Evolutionary conservation across 2,329 filamentous ascomycete genomes (phyloP).

Genomic region (Aspergillus fischeri): DNA sequence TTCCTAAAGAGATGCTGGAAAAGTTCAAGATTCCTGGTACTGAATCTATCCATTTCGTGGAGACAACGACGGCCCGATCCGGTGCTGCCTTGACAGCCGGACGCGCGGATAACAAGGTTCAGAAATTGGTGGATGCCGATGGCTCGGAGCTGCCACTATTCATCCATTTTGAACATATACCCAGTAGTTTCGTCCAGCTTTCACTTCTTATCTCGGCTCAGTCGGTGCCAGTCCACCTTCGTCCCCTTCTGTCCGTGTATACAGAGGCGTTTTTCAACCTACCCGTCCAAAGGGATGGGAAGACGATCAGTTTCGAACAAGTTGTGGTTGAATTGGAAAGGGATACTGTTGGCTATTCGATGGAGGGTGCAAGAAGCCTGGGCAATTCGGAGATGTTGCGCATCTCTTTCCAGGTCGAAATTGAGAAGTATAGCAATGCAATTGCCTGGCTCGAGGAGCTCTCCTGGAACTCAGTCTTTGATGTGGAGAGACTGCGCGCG

Average conservation of each 20-base stretch:
- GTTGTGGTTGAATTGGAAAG: conserved; percentile 87
- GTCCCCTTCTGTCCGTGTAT: conserved; percentile 80
- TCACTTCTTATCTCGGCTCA: conserved; percentile 75
- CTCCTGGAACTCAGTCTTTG: conserved; percentile 86
- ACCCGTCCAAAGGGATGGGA: conserved; percentile 71
- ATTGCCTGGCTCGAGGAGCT: conserved; percentile 82
- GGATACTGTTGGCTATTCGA: conserved; percentile 79
- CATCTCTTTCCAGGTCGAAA: conserved; percentile 80
- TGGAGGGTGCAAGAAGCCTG: conserved; percentile 64
- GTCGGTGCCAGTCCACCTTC: conserved; percentile 71
- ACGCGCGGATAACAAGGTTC: conserved; percentile 62
- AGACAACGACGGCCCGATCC: conserved; percentile 77
- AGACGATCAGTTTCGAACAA: conserved; percentile 80
- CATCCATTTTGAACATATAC: conserved; percentile 94
- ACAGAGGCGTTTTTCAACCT: conserved; percentile 93
- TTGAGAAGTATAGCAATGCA: conserved; percentile 76
- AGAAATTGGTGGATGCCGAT: conserved; percentile 70
- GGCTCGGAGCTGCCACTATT: conserved; percentile 68
- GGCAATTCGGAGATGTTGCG: conserved; percentile 78
- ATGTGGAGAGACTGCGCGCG: conserved; percentile 61
- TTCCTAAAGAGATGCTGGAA: conserved; percentile 76
- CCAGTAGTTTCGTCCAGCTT: conserved; percentile 87
- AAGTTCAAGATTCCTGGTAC: conserved; percentile 77
- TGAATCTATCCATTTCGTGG: conserved; percentile 92
- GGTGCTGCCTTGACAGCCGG: conserved; percentile 73